Base-by-base conservation (phyloP, 768 basidiomycete species). In the Naganishia antarctica region DNA sequence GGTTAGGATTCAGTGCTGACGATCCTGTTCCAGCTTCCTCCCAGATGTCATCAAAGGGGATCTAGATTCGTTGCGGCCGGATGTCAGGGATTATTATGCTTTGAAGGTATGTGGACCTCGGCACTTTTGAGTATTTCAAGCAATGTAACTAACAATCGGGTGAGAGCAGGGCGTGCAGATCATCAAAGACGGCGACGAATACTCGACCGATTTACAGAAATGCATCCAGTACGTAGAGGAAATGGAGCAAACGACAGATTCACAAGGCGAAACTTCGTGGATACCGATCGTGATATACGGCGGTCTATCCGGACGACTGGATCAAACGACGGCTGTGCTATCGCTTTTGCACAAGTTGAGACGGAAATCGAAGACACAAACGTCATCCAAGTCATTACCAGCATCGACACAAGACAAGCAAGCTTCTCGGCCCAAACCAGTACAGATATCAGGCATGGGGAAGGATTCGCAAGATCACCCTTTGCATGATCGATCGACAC, bases 201-300 rank as follows among this genome's bases (percentile, higher is more conserved):
- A 90, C 72, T 83, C 90, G n/a, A 98, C 94, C 0, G 96, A 99
- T 75, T 82, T 99, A 64, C 91, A 90, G 87, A 99, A 99, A 78
- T 98, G 92, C 71, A 78, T 98, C 1, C 48, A 69, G 6, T 81
- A 85, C 5, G 72, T 97, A 3, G 75, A 83, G 50, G 83, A 83
- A 60, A 81, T 80, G 64, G 90, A 92, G 70, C 64, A 70, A 18
- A 67, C 69, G 1, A 74, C 8, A 71, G 69, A 60, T 66, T 78
- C 25, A 6, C 23, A 23, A 23, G 34, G 53, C 4, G 53, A 23
- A 18, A 26, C 37, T 12, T 4, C 13, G 23, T 57, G 32, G 53
- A 37, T 31, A 23, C 57, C 67, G 43, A 69, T 37, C 48, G 47
- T 43, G 34, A 65, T 99, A 32, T 82, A 94, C 1, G 93, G 96